Conservation (phyloP, 169 alveolate species). For the Theileria equi region DNA sequence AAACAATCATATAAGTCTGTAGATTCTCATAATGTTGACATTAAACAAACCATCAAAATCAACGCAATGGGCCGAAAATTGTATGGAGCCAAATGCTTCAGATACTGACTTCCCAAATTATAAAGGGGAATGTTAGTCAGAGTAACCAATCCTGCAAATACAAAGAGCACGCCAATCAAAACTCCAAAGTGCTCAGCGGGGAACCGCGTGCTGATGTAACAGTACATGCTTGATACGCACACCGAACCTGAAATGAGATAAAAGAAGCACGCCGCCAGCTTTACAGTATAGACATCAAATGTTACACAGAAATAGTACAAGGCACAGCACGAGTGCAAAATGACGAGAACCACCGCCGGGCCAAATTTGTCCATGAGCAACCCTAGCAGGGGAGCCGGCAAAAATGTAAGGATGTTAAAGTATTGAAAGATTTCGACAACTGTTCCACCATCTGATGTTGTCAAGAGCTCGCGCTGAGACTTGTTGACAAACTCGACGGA, state of each 20-base stretch:
- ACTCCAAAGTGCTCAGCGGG: slow-evolving; percentile 39
- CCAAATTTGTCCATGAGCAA: slow-evolving; percentile 38
- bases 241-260: slow-evolving; percentile 39
- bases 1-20: slow-evolving; percentile 38
- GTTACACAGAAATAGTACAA: slow-evolving; percentile 29
- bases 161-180: slow-evolving; percentile 28
- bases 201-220: slow-evolving; percentile 47
- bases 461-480: slow-evolving; percentile 28
- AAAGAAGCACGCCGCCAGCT: slow-evolving; percentile 41
- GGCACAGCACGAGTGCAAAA: slow-evolving; percentile 21
- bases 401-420: slow-evolving; percentile 26
- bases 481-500: slow-evolving; percentile 45
- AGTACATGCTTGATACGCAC: slow-evolving; percentile 39
- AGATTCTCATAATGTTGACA: not conserved
- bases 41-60: slow-evolving; percentile 40
- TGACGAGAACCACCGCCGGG: slow-evolving; percentile 30
- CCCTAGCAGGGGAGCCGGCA: slow-evolving; percentile 52
- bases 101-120: slow-evolving; percentile 13
- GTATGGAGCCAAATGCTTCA: slow-evolving; percentile 8
- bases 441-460: not conserved
- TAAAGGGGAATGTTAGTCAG: slow-evolving; percentile 47
- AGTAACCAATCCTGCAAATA: slow-evolving; percentile 21
- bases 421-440: slow-evolving; percentile 4
- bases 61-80: slow-evolving; percentile 44
- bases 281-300: slow-evolving; percentile 29